A percentile compares a stretch with the other conserved stretches of the same genome.
Evolutionary conservation across 345 rosid species (phyloP).

Genomic region (Salix brachista): DNA sequence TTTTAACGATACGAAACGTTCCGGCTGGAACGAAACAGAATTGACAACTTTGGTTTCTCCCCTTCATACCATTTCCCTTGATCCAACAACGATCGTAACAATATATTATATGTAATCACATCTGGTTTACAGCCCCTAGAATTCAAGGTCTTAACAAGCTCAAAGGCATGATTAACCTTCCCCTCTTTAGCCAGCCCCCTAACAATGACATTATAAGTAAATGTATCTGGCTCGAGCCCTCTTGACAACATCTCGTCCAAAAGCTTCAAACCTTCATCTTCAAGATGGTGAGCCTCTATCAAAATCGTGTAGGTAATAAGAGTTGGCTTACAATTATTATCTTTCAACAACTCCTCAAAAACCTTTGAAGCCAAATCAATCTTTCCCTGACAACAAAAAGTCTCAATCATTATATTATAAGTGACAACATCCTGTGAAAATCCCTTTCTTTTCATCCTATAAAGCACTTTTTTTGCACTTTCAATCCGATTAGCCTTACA

Average conservation of each 20-base stretch:
- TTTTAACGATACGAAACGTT: too few relatives aligned
- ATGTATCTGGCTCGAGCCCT: conserved; percentile 66
- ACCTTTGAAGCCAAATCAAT: conserved; percentile 57
- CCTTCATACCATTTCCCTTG: conserved; percentile 71
- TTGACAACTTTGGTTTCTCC: conserved; percentile 26
- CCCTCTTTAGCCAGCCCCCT: conserved; percentile 78
- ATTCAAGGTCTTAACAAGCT: conserved; percentile 47
- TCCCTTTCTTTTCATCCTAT: conserved; percentile 67
- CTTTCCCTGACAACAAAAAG: conserved; percentile 64
- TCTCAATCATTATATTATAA: conserved; percentile 73
- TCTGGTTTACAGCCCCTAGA: conserved; percentile 59
- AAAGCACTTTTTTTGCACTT: conserved; percentile 52
- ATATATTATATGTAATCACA: conserved; percentile 59
- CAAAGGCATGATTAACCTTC: conserved; percentile 50
- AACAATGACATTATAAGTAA: conserved; percentile 61
- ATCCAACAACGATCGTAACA: conserved; percentile 57
- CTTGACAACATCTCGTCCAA: conserved; percentile 69
- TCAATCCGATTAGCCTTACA: conserved; percentile 67
- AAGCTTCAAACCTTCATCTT: conserved; percentile 64
- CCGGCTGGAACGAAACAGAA: too few relatives aligned
- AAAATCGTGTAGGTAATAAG: conserved; percentile 81
- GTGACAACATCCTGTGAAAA: conserved; percentile 72
- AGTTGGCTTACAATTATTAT: conserved; percentile 59
- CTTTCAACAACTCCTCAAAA: conserved; percentile 55
- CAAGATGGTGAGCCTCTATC: conserved; percentile 64